Conservation (phyloP, 139 green algal genomes). For the Coelastrella sp. region DNA sequence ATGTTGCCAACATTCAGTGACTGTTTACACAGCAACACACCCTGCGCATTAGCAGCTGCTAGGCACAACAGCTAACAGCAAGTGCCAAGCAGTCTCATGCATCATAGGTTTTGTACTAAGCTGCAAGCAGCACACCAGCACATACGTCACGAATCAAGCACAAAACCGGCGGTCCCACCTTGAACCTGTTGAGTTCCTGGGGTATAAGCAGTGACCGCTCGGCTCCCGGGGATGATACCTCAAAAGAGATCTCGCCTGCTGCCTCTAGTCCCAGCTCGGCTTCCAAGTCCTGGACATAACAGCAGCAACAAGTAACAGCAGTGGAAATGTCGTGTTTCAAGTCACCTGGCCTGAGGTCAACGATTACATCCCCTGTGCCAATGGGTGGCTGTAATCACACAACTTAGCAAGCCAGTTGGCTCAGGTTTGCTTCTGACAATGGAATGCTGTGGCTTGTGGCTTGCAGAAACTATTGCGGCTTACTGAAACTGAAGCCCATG, state of each 20-base stretch:
- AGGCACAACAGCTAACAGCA: not conserved
- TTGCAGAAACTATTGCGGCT: too few species aligned
- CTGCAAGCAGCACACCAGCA: not conserved
- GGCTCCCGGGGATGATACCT: conserved; percentile 81
- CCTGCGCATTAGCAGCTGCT: not conserved
- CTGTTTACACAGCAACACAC: too few species aligned
- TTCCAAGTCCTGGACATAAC: conserved; percentile 51
- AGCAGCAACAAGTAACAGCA: conserved; percentile 72
- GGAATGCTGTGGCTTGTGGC: too few species aligned
- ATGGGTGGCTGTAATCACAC: too few species aligned
- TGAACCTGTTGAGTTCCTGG: conserved; percentile 66
- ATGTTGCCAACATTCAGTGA: too few species aligned
- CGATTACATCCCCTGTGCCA: too few species aligned
- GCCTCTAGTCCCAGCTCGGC: conserved; percentile 60
- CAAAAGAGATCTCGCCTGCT: conserved; percentile 71
- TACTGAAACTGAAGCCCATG: too few species aligned
- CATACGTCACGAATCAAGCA: not conserved
- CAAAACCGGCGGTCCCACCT: conserved; percentile 2
- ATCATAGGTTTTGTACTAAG: not conserved
- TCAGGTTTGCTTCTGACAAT: too few species aligned
- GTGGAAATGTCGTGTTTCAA: conserved; percentile 73
- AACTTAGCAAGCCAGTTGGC: too few species aligned
- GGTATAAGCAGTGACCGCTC: conserved; percentile 69
- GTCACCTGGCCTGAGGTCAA: not conserved
- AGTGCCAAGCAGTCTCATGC: too few species aligned